Percentiles rank a stretch among this genome's conserved stretches.
Evolutionary conservation across 1,139 yeast genomes (phyloP).

Genomic region (Martiniozyma asiatica): DNA sequence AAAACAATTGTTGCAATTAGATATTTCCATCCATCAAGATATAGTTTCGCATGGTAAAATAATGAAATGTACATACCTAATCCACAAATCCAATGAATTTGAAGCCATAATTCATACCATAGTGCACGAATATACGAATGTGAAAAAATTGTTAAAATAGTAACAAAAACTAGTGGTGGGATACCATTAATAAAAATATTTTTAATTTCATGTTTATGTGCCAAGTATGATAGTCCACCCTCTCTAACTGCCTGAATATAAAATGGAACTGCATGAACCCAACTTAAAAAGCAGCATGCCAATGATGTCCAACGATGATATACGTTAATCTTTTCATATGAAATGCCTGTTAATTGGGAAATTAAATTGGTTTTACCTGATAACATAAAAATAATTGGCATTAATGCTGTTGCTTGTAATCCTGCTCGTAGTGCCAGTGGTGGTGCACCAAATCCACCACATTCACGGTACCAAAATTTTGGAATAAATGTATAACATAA

Average conservation of each 20-base stretch:
- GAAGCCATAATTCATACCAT: constrained; percentile 42
- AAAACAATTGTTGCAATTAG: constrained; percentile 46
- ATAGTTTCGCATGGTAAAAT: constrained; percentile 35
- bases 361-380: constrained; percentile 44
- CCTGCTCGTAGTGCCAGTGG: constrained; percentile 50
- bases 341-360: constrained; percentile 39
- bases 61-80: constrained; percentile 41
- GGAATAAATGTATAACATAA: constrained; percentile 37
- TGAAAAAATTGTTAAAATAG: constrained; percentile 36
- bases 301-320: constrained; percentile 36
- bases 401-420: constrained; percentile 38
- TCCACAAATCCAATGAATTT: constrained; percentile 49
- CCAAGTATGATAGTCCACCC: constrained; percentile 30
- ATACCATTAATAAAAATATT: constrained; percentile 23
- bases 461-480: constrained; percentile 43
- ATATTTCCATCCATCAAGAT: constrained; percentile 33
- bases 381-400: constrained; percentile 39
- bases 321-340: constrained; percentile 43
- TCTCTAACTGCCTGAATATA: constrained; percentile 34
- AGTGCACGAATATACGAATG: constrained; percentile 31
- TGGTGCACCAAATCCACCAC: constrained; percentile 52
- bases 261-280: constrained; percentile 47
- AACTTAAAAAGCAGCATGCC: constrained; percentile 32
- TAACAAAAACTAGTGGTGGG: constrained; percentile 35
- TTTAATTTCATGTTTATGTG: constrained; percentile 10